These are phyloP conservation scores for Hordeum pubiflorum DNA, from an alignment of 202 grass and related monocot species.

Conservation along the genomic window DNA sequence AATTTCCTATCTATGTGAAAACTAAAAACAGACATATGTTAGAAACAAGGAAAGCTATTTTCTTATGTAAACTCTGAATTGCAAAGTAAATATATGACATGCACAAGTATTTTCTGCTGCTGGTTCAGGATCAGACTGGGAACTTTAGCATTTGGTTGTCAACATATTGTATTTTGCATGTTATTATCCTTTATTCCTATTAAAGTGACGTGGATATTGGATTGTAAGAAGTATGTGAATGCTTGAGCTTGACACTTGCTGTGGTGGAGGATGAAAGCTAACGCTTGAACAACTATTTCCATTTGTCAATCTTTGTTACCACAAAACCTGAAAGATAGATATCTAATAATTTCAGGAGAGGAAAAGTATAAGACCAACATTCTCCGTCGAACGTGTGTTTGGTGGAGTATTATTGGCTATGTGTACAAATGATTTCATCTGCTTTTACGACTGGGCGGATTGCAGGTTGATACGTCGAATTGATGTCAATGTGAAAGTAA, in stretches of 20 bases:
- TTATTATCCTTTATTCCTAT: neutral
- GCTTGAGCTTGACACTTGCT: neutral
- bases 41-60: neutral
- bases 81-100: neutral
- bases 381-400: constrained; percentile 66
- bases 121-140: neutral
- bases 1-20: neutral
- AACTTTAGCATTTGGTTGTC: neutral
- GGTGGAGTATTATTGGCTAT: constrained; percentile 69
- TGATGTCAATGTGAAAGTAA: constrained; percentile 81
- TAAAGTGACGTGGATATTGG: neutral
- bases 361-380: constrained; percentile 70
- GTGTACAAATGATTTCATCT: constrained; percentile 81
- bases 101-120: neutral
- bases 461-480: constrained; percentile 77
- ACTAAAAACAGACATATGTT: neutral
- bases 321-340: constrained; percentile 17
- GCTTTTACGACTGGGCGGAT: constrained; percentile 68
- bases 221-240: neutral
- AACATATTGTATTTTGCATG: constrained; percentile 9
- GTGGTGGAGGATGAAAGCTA: neutral
- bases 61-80: neutral
- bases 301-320: neutral
- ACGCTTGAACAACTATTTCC: neutral
- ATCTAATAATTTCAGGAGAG: constrained; percentile 64